A percentile compares a stretch with the other conserved stretches of the same genome.
phyloP scores from a whole-genome alignment of 2,329 filamentous ascomycete species.

The Colletotrichum simmondsii region DNA sequence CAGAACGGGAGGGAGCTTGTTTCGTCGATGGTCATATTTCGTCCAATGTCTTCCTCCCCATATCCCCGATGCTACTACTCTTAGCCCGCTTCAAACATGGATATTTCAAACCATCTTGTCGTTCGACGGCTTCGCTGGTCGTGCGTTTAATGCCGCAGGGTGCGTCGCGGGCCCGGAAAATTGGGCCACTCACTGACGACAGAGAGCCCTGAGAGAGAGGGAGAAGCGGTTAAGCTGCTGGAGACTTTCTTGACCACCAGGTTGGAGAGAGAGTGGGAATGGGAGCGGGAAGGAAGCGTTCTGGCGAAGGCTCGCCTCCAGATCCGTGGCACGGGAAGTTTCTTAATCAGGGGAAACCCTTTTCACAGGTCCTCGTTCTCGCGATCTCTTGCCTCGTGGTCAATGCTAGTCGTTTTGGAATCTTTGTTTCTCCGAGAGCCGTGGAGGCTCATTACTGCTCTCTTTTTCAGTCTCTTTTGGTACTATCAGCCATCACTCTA shows the following conservation, averaged over 20 bases:
- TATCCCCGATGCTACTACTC: slow-evolving; percentile 21
- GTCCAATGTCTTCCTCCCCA: slow-evolving; percentile 16
- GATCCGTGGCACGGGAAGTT: slow-evolving; percentile 17
- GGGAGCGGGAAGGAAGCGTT: background rate
- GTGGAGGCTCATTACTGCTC: background rate
- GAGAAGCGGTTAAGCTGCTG: background rate
- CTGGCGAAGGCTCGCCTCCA: slow-evolving; percentile 2
- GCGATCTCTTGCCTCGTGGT: background rate
- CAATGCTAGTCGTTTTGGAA: slow-evolving; percentile 3
- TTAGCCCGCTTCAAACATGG: slow-evolving; percentile 30
- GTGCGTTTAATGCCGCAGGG: slow-evolving; percentile 33
- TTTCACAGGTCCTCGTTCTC: slow-evolving; percentile 4
- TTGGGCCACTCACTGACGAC: slow-evolving; percentile 2
- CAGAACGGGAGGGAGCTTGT: slow-evolving; percentile 17
- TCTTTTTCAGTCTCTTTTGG: background rate
- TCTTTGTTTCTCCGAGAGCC: slow-evolving; percentile 13
- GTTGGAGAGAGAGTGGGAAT: too few relatives aligned
- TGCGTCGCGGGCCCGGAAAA: slow-evolving; percentile 13
- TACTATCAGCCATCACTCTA: background rate
- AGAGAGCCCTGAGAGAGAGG: background rate
- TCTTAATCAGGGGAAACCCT: slow-evolving; percentile 19
- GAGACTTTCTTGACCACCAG: background rate
- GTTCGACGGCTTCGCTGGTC: slow-evolving; percentile 33
- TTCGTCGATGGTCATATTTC: slow-evolving; percentile 27
- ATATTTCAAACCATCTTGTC: slow-evolving; percentile 31